phyloP scores from a whole-genome alignment of 805 yeast genomes.

The Teunomyces pallodes region DNA sequence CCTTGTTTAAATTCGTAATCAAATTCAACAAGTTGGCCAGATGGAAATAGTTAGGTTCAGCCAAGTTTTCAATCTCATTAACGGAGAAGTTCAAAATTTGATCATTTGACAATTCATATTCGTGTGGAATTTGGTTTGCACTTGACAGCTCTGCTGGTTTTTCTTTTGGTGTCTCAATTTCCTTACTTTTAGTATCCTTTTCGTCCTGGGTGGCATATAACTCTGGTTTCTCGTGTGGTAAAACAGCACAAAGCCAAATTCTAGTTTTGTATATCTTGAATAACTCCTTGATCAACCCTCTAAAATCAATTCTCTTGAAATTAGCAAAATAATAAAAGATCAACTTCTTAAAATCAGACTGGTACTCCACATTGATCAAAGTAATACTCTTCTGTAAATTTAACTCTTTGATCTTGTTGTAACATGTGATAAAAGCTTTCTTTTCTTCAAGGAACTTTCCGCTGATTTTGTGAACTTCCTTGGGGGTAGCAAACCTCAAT shows the following conservation, averaged over 20 bases:
- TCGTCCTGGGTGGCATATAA: constrained; percentile 17
- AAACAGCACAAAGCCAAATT: constrained; percentile 48
- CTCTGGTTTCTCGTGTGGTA: constrained; percentile 38
- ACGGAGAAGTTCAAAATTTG: constrained; percentile 42
- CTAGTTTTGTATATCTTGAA: constrained; percentile 47
- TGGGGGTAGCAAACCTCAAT: constrained; percentile 70
- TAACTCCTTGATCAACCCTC: constrained; percentile 43
- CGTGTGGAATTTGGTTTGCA: constrained; percentile 27
- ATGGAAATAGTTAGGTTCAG: constrained; percentile 50
- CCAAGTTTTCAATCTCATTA: constrained; percentile 40
- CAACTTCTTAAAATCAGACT: constrained; percentile 44
- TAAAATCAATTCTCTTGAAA: constrained; percentile 42
- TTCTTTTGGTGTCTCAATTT: background rate
- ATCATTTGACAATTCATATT: constrained; percentile 39
- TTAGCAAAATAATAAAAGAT: constrained; percentile 47
- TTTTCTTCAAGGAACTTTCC: constrained; percentile 69
- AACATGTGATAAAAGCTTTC: constrained; percentile 66
- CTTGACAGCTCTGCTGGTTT: background rate
- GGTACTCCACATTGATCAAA: constrained; percentile 44
- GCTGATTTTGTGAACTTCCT: constrained; percentile 60
- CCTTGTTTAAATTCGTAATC: constrained; percentile 42
- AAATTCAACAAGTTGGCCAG: constrained; percentile 48
- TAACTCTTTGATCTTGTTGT: constrained; percentile 44
- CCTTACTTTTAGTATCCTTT: background rate
- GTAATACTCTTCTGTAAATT: constrained; percentile 42